These are phyloP conservation scores for Cymbidium sinense DNA, from an alignment of 106 monocot species.

Conservation along the genomic window DNA sequence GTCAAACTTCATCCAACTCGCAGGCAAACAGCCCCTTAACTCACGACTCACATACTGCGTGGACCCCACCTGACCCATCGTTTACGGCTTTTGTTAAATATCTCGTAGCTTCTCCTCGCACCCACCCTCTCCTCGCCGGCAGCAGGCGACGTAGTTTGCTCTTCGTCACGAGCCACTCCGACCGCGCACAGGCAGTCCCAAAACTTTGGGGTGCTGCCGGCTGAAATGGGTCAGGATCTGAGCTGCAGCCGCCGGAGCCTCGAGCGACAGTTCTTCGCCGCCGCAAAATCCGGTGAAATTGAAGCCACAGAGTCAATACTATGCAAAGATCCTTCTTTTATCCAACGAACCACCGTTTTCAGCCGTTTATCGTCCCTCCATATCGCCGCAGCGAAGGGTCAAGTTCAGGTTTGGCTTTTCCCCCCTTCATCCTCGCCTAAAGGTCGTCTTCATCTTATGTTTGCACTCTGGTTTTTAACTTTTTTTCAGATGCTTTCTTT, in stretches of 20 bases:
- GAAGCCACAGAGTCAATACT: conserved; percentile 14
- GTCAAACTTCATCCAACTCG: too few relatives aligned
- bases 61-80: too few relatives aligned
- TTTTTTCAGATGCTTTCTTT: conserved; percentile 47
- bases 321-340: conserved; percentile 7
- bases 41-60: too few relatives aligned
- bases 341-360: conserved; percentile 24
- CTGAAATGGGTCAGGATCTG: conserved; percentile 31
- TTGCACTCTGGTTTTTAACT: conserved; percentile 9
- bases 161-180: too few relatives aligned
- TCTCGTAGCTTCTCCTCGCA: too few relatives aligned
- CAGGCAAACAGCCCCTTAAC: too few relatives aligned
- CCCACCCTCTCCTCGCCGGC: too few relatives aligned
- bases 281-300: conserved; percentile 28
- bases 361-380: conserved; percentile 50
- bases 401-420: conserved; percentile 21
- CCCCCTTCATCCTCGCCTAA: too few relatives aligned
- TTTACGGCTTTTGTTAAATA: too few relatives aligned
- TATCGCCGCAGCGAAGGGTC: conserved; percentile 47
- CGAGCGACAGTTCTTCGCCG: conserved; percentile 34
- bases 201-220: background rate
- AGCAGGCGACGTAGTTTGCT: too few relatives aligned
- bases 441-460: background rate
- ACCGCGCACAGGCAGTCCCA: background rate
- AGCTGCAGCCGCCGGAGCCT: conserved; percentile 22